Evolutionary conservation across 139 green algal genomes (phyloP).

Genomic region (Haematococcus sp.): DNA sequence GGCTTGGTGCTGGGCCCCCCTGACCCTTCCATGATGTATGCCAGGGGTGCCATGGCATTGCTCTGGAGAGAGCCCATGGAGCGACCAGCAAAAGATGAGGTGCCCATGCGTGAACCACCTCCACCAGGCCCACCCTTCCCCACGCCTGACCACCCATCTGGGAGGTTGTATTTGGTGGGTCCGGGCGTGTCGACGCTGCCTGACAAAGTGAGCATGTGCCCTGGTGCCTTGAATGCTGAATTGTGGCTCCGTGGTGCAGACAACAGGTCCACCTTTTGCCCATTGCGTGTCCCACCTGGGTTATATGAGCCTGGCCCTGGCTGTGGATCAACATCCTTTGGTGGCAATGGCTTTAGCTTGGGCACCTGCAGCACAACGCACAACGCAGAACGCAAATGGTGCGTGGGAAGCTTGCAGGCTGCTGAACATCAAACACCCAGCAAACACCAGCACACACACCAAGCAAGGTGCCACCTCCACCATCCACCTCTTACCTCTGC

Average conservation of each 20-base stretch:
- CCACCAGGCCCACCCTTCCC: slow-evolving; percentile 2
- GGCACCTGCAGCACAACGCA: neutral
- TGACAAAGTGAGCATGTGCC: neutral
- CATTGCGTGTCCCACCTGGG: neutral
- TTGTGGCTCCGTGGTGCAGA: neutral
- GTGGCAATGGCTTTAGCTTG: neutral
- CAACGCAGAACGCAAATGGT: no score
- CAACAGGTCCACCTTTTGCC: slow-evolving; percentile 1
- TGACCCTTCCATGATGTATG: neutral
- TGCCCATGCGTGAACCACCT: neutral
- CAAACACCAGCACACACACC: no score
- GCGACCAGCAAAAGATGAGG: slow-evolving; percentile 6
- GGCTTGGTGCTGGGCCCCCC: neutral
- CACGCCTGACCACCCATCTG: neutral
- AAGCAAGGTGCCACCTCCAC: no score
- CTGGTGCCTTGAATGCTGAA: slow-evolving; percentile 2
- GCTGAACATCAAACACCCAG: no score
- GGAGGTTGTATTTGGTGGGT: neutral
- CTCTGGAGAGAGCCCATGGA: neutral
- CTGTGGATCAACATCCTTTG: neutral
- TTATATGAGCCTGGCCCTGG: neutral
- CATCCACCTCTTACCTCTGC: no score
- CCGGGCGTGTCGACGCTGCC: neutral
- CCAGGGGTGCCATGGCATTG: neutral
- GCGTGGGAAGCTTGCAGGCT: no score